Base-by-base conservation (phyloP, 768 basidiomycete genomes). In the Chalciporus sphaerocephalus region DNA sequence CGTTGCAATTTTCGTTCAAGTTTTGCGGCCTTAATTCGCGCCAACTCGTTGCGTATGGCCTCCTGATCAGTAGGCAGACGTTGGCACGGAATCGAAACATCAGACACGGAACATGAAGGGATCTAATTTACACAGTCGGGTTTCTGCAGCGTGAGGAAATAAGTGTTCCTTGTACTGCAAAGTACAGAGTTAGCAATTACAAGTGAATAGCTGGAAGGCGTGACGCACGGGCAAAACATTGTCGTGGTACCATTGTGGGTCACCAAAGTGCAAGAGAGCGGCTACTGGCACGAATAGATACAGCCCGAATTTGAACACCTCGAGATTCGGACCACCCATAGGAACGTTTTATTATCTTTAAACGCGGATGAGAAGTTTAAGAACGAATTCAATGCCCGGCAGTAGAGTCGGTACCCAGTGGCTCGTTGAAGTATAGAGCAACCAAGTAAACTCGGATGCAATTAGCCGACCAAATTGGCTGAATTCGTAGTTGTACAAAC, bases 271-370 rank as follows among this genome's bases (percentile, higher is more conserved):
- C 40, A 91, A 69, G 58, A 93, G 76, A 18, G 87, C 83, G 37
- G 76, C 69, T 46, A 93, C 80, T 9, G 91, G 91, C 47, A 91
- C 81, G 56, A 90, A 90, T 45, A 93, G 80, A 65, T 93, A 92
- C 15, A 91, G 67, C 4, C 80, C 80, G 56, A 93, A 93, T 69
- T 92, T 92, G 82, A 92, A 90, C 15, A 92, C 77, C 66, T 93
- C 91, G 43, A 93, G 81, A 62, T 87, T 88, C 27, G 87, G 81
- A 10, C 87, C 83, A 2, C 74, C 86, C 86, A 87, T 78, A 68
- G 35, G 24, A 35, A 15, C 83, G 80, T 49, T 42, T 28, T 37
- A n/a, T n/a, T n/a, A n/a, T n/a, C n/a, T n/a, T n/a, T n/a, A n/a
- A n/a, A n/a, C n/a, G n/a, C n/a, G n/a, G n/a, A n/a, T n/a, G n/a